phyloP scores from a whole-genome alignment of 768 basidiomycete genomes.

The Amanita thiersii region DNA sequence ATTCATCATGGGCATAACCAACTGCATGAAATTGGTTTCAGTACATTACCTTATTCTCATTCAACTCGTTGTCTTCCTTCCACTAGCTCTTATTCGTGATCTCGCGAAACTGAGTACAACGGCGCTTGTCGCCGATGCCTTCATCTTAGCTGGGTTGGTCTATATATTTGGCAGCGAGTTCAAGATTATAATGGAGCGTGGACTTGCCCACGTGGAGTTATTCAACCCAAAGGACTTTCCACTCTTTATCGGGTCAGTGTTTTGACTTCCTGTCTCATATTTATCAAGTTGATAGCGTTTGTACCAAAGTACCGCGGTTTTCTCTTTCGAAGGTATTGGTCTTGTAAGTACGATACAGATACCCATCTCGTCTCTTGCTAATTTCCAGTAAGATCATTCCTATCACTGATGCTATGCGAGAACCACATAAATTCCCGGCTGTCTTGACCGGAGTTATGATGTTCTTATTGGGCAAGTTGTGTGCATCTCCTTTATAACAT shows the following conservation, averaged over 20 bases:
- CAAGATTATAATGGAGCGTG: slow-evolving; percentile 52
- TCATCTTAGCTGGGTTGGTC: slow-evolving; percentile 82
- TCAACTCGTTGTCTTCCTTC: slow-evolving; percentile 83
- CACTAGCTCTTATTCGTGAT: slow-evolving; percentile 83
- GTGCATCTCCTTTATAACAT: neutral
- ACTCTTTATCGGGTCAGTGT: slow-evolving; percentile 77
- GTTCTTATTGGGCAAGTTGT: slow-evolving; percentile 56
- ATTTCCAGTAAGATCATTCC: slow-evolving; percentile 64
- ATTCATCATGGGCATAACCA: slow-evolving; percentile 73
- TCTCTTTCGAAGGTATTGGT: slow-evolving; percentile 97
- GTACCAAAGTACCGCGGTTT: slow-evolving; percentile 77
- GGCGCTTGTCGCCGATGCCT: slow-evolving; percentile 88
- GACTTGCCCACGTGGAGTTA: slow-evolving; percentile 70
- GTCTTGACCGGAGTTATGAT: slow-evolving; percentile 89
- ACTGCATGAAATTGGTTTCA: slow-evolving; percentile 60
- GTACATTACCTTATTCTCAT: slow-evolving; percentile 77
- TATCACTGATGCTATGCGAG: slow-evolving; percentile 94
- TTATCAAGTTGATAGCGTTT: slow-evolving; percentile 7
- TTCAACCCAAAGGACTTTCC: slow-evolving; percentile 92
- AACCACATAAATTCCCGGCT: slow-evolving; percentile 87
- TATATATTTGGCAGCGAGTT: slow-evolving; percentile 90
- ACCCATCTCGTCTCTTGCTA: slow-evolving; percentile 6
- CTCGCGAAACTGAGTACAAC: slow-evolving; percentile 92
- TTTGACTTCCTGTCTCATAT: neutral
- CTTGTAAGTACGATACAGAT: slow-evolving; percentile 42